phyloP scores from a whole-genome alignment of 257 asterid species.

The Cruciata laevipes region DNA sequence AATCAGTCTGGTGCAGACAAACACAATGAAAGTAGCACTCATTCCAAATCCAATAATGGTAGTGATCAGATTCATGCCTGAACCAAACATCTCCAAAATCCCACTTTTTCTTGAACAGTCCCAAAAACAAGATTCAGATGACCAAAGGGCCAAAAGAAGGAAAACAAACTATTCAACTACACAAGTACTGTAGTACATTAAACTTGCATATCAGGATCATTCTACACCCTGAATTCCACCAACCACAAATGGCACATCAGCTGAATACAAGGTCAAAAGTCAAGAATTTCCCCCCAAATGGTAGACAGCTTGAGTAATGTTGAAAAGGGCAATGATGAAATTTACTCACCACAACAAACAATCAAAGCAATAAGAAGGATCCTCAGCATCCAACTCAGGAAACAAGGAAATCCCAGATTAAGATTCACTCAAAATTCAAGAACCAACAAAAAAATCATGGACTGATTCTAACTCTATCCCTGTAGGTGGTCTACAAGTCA shows the following conservation, averaged over 20 bases:
- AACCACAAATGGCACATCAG: background rate
- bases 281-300: constrained; percentile 26
- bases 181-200: constrained; percentile 7
- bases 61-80: constrained; percentile 76
- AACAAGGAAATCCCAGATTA: constrained; percentile 13
- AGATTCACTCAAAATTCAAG: constrained; percentile 13
- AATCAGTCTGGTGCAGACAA: constrained; percentile 74
- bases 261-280: background rate
- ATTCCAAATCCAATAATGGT: constrained; percentile 88
- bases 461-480: constrained; percentile 27
- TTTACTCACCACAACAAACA: constrained; percentile 11
- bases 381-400: constrained; percentile 7
- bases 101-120: constrained; percentile 8
- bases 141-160: constrained; percentile 5
- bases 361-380: constrained; percentile 13
- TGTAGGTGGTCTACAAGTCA: constrained; percentile 42
- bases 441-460: constrained; percentile 9
- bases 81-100: constrained; percentile 46
- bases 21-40: constrained; percentile 93
- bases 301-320: constrained; percentile 10
- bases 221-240: constrained; percentile 2
- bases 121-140: constrained; percentile 9
- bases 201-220: constrained; percentile 16
- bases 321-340: constrained; percentile 12
- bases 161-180: background rate